phyloP scores from a whole-genome alignment of 805 yeast species.

The Metschnikowia picachoensis region DNA sequence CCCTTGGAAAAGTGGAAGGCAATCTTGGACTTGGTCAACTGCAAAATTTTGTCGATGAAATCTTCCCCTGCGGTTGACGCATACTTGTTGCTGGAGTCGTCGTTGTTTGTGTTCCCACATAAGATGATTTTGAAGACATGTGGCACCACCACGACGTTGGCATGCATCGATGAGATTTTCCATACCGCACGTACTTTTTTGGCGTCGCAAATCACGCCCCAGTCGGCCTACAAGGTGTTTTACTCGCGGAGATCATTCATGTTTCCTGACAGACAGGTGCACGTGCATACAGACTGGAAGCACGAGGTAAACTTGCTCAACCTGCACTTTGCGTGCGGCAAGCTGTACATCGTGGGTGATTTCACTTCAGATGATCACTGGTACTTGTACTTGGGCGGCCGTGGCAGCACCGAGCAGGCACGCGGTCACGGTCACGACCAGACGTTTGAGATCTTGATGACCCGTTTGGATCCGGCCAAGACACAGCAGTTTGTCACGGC shows the following conservation, averaged over 20 bases:
- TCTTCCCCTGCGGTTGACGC: conserved; percentile 69
- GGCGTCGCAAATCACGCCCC: conserved; percentile 20
- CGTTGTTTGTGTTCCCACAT: conserved; percentile 84
- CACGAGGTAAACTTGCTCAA: conserved; percentile 72
- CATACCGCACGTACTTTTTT: conserved; percentile 28
- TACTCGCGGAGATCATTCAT: conserved; percentile 89
- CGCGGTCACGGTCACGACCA: conserved; percentile 42
- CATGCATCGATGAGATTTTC: conserved; percentile 66
- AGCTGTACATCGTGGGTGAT: conserved; percentile 70
- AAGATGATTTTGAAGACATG: conserved; percentile 88
- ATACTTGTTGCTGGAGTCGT: conserved; percentile 82
- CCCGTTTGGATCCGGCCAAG: conserved; percentile 59
- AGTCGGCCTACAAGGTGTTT: conserved; percentile 61
- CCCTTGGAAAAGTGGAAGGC: conserved; percentile 65
- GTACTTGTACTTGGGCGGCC: conserved; percentile 75
- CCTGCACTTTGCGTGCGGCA: conserved; percentile 57
- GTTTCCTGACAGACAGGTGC: conserved; percentile 83
- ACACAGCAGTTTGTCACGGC: conserved; percentile 58
- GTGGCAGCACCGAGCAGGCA: conserved; percentile 6
- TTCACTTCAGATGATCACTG: conserved; percentile 80
- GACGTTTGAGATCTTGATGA: conserved; percentile 89
- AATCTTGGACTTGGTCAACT: conserved; percentile 75
- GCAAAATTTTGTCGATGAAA: conserved; percentile 82
- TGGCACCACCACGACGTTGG: conserved; percentile 89
- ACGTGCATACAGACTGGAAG: conserved; percentile 81